Percentiles rank a stretch among this genome's conserved stretches.
phyloP scores from a whole-genome alignment of 2,329 filamentous ascomycete genomes.

The Alternaria viburni region DNA sequence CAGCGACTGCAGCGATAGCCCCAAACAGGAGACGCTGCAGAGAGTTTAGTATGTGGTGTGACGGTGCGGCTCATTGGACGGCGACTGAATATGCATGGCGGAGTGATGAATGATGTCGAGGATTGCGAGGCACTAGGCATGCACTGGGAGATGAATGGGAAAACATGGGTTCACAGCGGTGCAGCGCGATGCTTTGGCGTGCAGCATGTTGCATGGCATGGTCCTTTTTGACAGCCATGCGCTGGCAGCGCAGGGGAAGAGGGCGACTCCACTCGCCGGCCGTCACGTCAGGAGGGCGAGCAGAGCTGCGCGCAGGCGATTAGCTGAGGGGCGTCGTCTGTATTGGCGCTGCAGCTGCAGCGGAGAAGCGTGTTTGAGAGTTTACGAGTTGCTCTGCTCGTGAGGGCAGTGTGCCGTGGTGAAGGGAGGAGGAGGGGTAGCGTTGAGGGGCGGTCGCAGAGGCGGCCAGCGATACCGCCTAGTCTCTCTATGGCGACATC shows the following conservation, averaged over 20 bases:
- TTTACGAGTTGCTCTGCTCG: conserved; percentile 1
- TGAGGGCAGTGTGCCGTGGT: conserved; percentile 5
- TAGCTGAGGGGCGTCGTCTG: conserved; percentile 13
- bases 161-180: conserved; percentile 35
- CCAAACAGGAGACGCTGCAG: conserved; percentile 28
- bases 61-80: conserved; percentile 29
- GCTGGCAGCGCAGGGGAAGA: conserved; percentile 15
- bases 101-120: conserved; percentile 10
- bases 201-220: conserved; percentile 24
- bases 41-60: conserved; percentile 24
- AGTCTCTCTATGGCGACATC: neutral
- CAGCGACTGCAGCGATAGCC: conserved; percentile 21
- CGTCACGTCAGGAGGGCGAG: conserved; percentile 29
- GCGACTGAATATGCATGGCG: conserved; percentile 1
- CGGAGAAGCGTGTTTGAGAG: conserved; percentile 12
- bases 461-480: conserved; percentile 20
- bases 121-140: conserved; percentile 23
- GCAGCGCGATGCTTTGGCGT: conserved; percentile 36
- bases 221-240: conserved; percentile 34
- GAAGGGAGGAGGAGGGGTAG: neutral
- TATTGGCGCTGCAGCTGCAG: conserved; percentile 6
- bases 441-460: conserved; percentile 25
- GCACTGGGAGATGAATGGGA: conserved; percentile 39
- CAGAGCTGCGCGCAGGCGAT: conserved; percentile 19
- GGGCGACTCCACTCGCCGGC: conserved; percentile 24